These are phyloP conservation scores for Podospora pseudocomata DNA, from an alignment of 495 filamentous ascomycete species.

Conservation along the genomic window DNA sequence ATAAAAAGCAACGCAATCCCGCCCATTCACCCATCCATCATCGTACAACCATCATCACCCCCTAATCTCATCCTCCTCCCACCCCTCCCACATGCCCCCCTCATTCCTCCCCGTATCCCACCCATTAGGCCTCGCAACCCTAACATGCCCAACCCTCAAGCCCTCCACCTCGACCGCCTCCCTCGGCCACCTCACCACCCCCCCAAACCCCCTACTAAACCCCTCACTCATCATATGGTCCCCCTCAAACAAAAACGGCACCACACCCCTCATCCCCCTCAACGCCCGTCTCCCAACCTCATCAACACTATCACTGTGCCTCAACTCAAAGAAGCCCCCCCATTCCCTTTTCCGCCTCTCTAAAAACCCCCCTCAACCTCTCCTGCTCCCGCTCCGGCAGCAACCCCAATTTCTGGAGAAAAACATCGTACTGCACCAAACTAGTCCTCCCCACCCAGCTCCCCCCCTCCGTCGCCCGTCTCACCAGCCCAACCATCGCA, in stretches of 20 bases:
- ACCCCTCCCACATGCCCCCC: conserved; percentile 41
- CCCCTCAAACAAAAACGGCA: conserved; percentile 48
- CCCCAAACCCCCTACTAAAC: conserved; percentile 48
- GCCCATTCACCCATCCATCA: too few relatives aligned
- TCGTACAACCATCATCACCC: too few relatives aligned
- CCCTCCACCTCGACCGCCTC: conserved; percentile 52
- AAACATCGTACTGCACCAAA: conserved; percentile 62
- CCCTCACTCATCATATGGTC: conserved; percentile 41
- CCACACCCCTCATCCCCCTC: conserved; percentile 53
- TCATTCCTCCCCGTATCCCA: conserved; percentile 47
- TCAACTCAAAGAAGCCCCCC: conserved; percentile 59
- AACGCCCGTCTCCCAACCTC: conserved; percentile 65
- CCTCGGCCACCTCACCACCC: conserved; percentile 47
- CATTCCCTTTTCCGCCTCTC: conserved; percentile 19
- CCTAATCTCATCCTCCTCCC: conserved; percentile 41
- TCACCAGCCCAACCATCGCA: conserved; percentile 59
- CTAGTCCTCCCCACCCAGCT: conserved; percentile 61
- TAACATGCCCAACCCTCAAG: conserved; percentile 50
- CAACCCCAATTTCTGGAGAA: conserved; percentile 60
- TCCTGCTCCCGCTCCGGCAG: conserved; percentile 56
- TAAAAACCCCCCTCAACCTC: conserved; percentile 46
- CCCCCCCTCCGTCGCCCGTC: conserved; percentile 58
- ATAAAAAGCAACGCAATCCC: too few relatives aligned
- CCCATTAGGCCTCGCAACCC: conserved; percentile 56
- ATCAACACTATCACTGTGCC: conserved; percentile 69